Base-by-base conservation (phyloP, 2,329 filamentous ascomycete species). In the Pseudogymnoascus pannorum region DNA sequence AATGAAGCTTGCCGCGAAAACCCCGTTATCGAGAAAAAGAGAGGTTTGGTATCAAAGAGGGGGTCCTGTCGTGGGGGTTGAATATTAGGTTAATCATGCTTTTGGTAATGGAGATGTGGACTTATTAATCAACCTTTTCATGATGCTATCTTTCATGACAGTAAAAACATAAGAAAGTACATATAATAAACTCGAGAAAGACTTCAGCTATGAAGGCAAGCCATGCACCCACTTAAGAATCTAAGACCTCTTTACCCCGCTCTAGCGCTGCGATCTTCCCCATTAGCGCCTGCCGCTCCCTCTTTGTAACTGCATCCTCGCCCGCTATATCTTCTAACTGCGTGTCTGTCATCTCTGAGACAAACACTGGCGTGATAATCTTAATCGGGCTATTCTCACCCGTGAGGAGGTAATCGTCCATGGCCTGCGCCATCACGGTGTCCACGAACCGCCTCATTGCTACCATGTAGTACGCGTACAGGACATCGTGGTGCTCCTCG, bases 371-470 rank as follows among this genome's bases (percentile, higher is more conserved):
- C 0, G 75, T 79, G 48, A 89, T 79, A 0, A 83, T 71, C 8
- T 72, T 74, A 1, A 87, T 72, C 0, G 85, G 85, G 5, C 80
- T 80, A 0, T 75, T 64, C 0, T 76, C 67, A 0, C 80, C 78
- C 1, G 72, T 72, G 0, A 88, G 71, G 0, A 89, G 75, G 62
- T 77, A 77, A 66, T 84, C 72, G 42, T 81, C 78, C 2, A 82
- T 73, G 0, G 78, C 82, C 64, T 88, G 86, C 63, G 80, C 79
- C 67, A 77, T 84, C 36, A 90, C 70, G 2, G 76, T 79, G 65
- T 90, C 87, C 1, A 87, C 78, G 61, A 89, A 87, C 0, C 84
- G 79, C 66, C 81, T 81, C 12, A 75, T 75, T 0, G 84, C 77
- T 2, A 87, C 80, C 22, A 81, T 77, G 73, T 90, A 89, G 71